Base-by-base conservation (phyloP, 768 basidiomycete species). In the Multifurca ochricompacta region DNA sequence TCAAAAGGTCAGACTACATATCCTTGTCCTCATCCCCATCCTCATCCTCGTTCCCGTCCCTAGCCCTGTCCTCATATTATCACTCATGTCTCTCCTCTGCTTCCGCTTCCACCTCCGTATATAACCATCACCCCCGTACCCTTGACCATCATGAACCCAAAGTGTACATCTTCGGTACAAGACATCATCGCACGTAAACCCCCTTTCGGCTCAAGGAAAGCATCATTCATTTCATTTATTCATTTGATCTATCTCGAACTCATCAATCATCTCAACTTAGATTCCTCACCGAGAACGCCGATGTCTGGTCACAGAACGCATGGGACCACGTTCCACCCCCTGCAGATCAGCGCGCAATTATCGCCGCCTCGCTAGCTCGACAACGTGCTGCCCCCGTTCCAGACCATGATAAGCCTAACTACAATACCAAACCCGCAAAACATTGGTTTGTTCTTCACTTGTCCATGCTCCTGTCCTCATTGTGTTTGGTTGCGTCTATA, bases 261-360 rank as follows among this genome's bases (percentile, higher is more conserved):
- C 42, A 32, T 35, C 56, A 30, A 10, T 35, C 6, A 43, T 47
- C 23, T 49, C 7, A 30, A 16, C 27, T 11, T 35, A 88, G 88
- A 66, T 87, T 87, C 65, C 75, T 91, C 35, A 83, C 77, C 41
- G 73, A 82, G 23, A 77, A 83, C 36, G 65, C 72, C n/a, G 79
- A 89, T 60, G 85, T 91, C 3, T 93, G 89, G 87, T 74, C 77
- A 23, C 85, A 91, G 58, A 92, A 92, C 63, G 91, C 90, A 1
- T 93, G 90, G 93, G 89, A 92, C 65, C 90, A 91, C 65, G 90
- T 93, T 41, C 82, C 85, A 30, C 84, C 85, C 4, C 88, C 90
- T 16, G 75, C 81, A 10, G 90, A 91, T 69, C 91, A 95, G 66
- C 76, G 73, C 36, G 81, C 84, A n/a, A 71, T 71, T 11, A 91